phyloP scores from a whole-genome alignment of 2,329 filamentous ascomycete species.

The Colletotrichum sp. region DNA sequence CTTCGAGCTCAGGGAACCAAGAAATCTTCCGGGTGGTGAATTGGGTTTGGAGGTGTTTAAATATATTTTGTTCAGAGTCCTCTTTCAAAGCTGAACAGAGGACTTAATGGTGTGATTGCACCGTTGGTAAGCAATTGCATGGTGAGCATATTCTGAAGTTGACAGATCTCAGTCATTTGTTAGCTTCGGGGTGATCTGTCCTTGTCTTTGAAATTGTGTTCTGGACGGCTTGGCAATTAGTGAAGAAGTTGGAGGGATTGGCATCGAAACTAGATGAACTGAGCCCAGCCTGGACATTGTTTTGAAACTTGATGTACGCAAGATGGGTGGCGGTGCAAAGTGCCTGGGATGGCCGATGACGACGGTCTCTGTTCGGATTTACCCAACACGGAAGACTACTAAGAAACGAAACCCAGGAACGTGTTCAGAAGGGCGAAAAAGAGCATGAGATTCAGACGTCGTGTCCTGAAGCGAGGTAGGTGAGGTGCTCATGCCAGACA shows the following conservation, averaged over 20 bases:
- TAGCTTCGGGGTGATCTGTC: background rate
- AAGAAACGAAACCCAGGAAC: background rate
- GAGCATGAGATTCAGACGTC: background rate
- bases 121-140: background rate
- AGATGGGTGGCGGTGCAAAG: constrained; percentile 6
- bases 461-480: background rate
- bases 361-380: background rate
- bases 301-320: constrained; percentile 1
- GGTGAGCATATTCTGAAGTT: background rate
- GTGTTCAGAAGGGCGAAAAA: background rate
- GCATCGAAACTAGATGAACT: constrained; percentile 15
- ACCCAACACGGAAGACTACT: background rate
- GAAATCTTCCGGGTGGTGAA: background rate
- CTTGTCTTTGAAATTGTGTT: background rate
- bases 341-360: background rate
- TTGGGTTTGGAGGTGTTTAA: background rate
- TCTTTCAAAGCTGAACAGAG: no score
- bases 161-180: background rate
- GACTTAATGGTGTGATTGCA: background rate
- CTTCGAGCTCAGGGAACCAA: background rate
- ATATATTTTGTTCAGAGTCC: background rate
- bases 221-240: background rate
- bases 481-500: background rate
- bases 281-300: background rate
- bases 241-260: background rate